Evolutionary conservation across 2,329 filamentous ascomycete genomes (phyloP).

Genomic region (Waltergamsia citrina): DNA sequence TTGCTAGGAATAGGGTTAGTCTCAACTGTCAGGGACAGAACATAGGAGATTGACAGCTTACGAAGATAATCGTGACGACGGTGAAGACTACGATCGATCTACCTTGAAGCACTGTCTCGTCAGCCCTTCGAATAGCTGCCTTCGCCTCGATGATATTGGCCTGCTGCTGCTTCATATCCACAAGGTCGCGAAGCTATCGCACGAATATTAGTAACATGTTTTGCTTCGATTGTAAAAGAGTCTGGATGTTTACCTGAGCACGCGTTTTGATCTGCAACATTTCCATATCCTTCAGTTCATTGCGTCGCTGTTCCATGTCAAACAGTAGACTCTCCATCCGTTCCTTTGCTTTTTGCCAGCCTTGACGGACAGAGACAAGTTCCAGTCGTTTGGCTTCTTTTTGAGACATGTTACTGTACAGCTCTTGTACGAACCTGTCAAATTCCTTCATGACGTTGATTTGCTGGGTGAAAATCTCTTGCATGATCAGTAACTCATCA

Average conservation of each 20-base stretch:
- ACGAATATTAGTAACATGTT: background rate
- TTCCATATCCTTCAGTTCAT: constrained; percentile 15
- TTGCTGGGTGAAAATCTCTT: constrained; percentile 9
- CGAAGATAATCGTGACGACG: constrained; percentile 35
- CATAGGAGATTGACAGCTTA: constrained; percentile 17
- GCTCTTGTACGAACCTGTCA: constrained; percentile 8
- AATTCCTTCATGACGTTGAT: constrained; percentile 7
- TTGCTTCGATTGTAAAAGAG: background rate
- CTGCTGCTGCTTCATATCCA: constrained; percentile 35
- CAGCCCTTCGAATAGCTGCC: constrained; percentile 26
- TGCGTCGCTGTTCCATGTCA: constrained; percentile 8
- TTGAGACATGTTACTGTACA: background rate
- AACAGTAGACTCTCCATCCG: constrained; percentile 5
- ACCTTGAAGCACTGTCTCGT: constrained; percentile 30
- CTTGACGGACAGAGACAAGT: too few species aligned
- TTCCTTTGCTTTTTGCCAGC: constrained; percentile 7
- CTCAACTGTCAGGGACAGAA: background rate
- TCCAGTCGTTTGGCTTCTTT: too few species aligned
- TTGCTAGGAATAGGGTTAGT: too few species aligned
- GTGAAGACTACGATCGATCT: constrained; percentile 36
- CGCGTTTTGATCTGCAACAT: constrained; percentile 15
- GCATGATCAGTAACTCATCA: constrained; percentile 10
- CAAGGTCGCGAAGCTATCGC: constrained; percentile 20
- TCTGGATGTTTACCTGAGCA: constrained; percentile 9
- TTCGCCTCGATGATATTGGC: constrained; percentile 34